Percentiles rank a stretch among this genome's conserved stretches.
Evolutionary conservation across 768 basidiomycete species (phyloP).

Genomic region (Chlorophyllum brunneum): DNA sequence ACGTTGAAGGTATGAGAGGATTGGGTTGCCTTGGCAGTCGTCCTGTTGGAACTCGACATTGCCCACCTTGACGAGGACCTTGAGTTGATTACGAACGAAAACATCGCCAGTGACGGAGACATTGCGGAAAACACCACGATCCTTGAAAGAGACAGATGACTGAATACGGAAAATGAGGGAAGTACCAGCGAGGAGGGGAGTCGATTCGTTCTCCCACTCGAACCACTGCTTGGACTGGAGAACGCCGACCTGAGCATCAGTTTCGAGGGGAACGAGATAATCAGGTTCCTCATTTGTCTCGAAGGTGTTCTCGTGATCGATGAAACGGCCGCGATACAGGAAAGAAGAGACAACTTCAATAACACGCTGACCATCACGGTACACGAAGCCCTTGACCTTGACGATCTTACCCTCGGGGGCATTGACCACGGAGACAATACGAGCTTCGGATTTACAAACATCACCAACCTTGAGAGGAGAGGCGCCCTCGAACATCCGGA

Average conservation of each 20-base stretch:
- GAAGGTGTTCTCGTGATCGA: slow-evolving; percentile 94
- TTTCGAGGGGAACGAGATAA: slow-evolving; percentile 72
- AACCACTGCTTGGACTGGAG: slow-evolving; percentile 98
- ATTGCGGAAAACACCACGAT: slow-evolving; percentile 78
- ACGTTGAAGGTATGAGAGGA: slow-evolving; percentile 88
- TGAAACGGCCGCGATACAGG: slow-evolving; percentile 94
- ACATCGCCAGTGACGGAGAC: slow-evolving; percentile 82
- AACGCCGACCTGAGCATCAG: slow-evolving; percentile 82
- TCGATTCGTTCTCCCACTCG: slow-evolving; percentile 83
- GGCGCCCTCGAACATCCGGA: slow-evolving; percentile 81
- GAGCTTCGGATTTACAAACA: slow-evolving; percentile 84
- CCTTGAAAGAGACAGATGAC: slow-evolving; percentile 87
- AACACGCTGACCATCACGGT: slow-evolving; percentile 72
- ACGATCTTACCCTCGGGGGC: slow-evolving; percentile 91
- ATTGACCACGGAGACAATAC: slow-evolving; percentile 87
- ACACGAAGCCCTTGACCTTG: slow-evolving; percentile 81
- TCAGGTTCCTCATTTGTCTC: slow-evolving; percentile 88
- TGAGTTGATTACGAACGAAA: slow-evolving; percentile 85
- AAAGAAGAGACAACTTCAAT: slow-evolving; percentile 95
- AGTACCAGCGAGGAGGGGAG: slow-evolving; percentile 75
- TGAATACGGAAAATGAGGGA: slow-evolving; percentile 86
- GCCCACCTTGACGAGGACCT: slow-evolving; percentile 84
- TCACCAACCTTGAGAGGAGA: slow-evolving; percentile 80
- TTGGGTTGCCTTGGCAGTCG: slow-evolving; percentile 89
- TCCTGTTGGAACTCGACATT: slow-evolving; percentile 84